phyloP scores from a whole-genome alignment of 176 grass and related monocot species.

The Oryza coarctata region DNA sequence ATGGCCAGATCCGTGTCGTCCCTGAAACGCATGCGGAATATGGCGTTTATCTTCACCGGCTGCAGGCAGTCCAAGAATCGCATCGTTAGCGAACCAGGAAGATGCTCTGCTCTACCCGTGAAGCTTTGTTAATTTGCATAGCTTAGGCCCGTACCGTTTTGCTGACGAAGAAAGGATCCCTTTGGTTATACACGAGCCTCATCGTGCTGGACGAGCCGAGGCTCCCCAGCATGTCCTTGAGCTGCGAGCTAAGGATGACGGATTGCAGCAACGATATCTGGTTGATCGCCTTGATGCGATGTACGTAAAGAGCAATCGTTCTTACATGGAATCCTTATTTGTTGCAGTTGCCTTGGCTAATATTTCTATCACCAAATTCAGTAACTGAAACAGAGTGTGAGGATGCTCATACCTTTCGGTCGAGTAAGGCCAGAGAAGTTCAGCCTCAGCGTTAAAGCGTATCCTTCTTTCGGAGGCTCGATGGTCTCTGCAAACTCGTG shows the following conservation, averaged over 20 bases:
- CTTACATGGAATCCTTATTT: neutral
- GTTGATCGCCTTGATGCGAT: slow-evolving; percentile 53
- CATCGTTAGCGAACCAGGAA: neutral
- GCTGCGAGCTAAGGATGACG: slow-evolving; percentile 64
- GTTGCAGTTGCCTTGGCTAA: neutral
- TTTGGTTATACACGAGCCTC: slow-evolving; percentile 68
- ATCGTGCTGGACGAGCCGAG: slow-evolving; percentile 50
- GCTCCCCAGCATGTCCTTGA: slow-evolving; percentile 58
- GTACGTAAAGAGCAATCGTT: slow-evolving; percentile 13
- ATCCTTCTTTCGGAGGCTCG: slow-evolving; percentile 66
- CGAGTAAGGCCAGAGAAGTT: slow-evolving; percentile 64
- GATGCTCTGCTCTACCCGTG: neutral
- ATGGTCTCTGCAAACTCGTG: slow-evolving; percentile 49
- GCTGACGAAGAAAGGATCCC: slow-evolving; percentile 89
- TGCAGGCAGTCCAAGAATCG: slow-evolving; percentile 18
- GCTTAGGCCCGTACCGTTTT: slow-evolving; percentile 43
- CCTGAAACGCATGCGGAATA: slow-evolving; percentile 86
- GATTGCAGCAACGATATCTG: slow-evolving; percentile 68
- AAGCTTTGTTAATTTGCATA: neutral
- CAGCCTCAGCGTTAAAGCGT: slow-evolving; percentile 67
- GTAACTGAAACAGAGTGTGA: too few species aligned
- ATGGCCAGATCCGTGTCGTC: slow-evolving; percentile 81
- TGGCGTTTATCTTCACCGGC: slow-evolving; percentile 54
- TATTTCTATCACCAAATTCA: neutral
- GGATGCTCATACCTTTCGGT: slow-evolving; percentile 43